phyloP scores from a whole-genome alignment of 495 filamentous ascomycete genomes.

The Halenospora varia region DNA sequence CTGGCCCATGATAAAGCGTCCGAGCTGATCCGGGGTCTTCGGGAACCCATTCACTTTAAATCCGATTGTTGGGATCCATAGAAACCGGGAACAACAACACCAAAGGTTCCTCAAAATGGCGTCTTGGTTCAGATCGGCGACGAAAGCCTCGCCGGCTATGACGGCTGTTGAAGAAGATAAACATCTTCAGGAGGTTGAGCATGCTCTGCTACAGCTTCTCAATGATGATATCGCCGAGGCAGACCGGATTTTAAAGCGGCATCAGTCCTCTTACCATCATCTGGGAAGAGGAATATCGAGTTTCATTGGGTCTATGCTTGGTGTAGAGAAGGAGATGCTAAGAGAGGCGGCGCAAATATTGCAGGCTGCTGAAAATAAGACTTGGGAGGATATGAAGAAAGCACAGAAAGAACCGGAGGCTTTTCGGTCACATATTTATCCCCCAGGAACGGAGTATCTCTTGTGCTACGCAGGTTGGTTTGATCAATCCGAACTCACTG shows the following conservation, averaged over 20 bases:
- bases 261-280: constrained; percentile 87
- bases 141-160: constrained; percentile 11
- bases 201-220: constrained; percentile 61
- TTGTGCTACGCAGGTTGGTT: constrained; percentile 42
- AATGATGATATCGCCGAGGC: constrained; percentile 91
- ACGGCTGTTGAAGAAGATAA: constrained; percentile 18
- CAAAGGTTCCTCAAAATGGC: neutral
- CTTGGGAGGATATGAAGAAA: constrained; percentile 74
- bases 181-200: constrained; percentile 42
- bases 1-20: neutral
- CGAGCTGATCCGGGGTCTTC: constrained; percentile 3
- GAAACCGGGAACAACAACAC: too few species aligned
- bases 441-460: constrained; percentile 79
- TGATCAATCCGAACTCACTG: neutral
- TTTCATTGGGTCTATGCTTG: constrained; percentile 82
- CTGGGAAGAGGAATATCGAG: constrained; percentile 75
- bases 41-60: neutral
- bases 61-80: too few species aligned
- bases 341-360: constrained; percentile 73
- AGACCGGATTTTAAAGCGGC: constrained; percentile 65
- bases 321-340: constrained; percentile 96
- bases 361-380: constrained; percentile 70
- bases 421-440: constrained; percentile 53
- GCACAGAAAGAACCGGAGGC: constrained; percentile 53
- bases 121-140: constrained; percentile 19